Evolutionary conservation across 1,284 basidiomycete species (phyloP), one percentile per base, ranked within the genome.

Genomic region (Rhodotorula sp.): DNA sequence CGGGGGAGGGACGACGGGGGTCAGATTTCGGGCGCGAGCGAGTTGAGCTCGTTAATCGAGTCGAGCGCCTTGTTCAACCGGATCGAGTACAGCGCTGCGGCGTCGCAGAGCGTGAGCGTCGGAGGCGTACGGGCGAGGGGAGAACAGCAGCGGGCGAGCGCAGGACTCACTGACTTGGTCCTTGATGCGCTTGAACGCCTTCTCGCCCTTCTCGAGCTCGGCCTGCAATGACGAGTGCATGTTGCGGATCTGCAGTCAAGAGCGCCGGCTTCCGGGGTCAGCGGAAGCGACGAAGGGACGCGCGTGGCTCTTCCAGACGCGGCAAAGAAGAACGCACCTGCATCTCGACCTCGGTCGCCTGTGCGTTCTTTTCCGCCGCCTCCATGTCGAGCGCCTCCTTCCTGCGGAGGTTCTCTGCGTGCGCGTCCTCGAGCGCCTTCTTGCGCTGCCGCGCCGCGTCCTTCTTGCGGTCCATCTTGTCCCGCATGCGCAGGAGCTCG

Each of bases 51-150:
- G 59, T 70, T 76, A 61, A 76, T 44, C 55, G 72, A 64, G 60
- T 76, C 73, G 64, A 76, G 68, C 15, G 73, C 73, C 36, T 76
- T 72, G 67, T 76, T 76, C 22, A 76, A 57, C 29, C 68, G 64
- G 36, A 75, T 65, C 37, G 70, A 72, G 59, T 76, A 76, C 9
- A 70, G 56, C 19, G 56, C 74, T 76, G 64, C 15, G 32, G 19
- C 50, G 50, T 2, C 25, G 44, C 0, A 32, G 29, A 25, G 39
- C 13, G 50, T 51, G n/a, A 51, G 50, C 22, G 15, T 6, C 32
- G 51, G 36, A 34, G n/a, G 29, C 10, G 17, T 5, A n/a, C 32
- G 53, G 2, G 9, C 48, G 17, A 12, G 27, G 2, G 34, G 46
- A 22, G 27, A 13, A 19, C 29, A 19, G 51, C n/a, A 34, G 7